These are phyloP conservation scores for Rhododendron vialii DNA, from an alignment of 148 eudicot species.

Conservation along the genomic window DNA sequence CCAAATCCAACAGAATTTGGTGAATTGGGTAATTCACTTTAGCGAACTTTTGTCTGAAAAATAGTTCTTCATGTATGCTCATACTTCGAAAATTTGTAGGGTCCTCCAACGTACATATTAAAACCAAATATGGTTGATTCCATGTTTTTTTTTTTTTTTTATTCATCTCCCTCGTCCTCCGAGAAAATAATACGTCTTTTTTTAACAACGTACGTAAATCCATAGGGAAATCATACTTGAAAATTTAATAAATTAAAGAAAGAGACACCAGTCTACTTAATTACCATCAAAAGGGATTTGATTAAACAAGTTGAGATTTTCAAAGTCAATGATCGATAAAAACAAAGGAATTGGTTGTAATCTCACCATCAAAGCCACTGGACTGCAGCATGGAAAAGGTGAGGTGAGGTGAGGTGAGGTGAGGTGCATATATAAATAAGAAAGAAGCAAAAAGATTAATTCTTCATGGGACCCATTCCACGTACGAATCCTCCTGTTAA, in stretches of 20 bases:
- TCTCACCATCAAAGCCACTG: constrained; percentile 6
- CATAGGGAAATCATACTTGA: neutral
- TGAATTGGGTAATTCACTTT: neutral
- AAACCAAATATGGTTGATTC: neutral
- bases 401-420: neutral
- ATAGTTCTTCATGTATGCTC: neutral
- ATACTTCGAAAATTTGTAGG: neutral
- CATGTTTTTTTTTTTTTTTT: neutral
- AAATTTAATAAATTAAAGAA: neutral
- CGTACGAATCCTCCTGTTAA: neutral
- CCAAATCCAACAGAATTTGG: neutral
- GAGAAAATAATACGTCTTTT: neutral
- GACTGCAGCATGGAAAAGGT: neutral
- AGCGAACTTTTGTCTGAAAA: neutral
- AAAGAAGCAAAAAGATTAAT: neutral
- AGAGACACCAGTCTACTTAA: neutral
- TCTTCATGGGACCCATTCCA: neutral
- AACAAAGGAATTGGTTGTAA: constrained; percentile 13
- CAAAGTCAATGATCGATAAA: neutral
- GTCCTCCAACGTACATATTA: neutral
- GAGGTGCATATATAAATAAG: neutral
- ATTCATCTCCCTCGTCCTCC: neutral
- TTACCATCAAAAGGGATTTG: neutral
- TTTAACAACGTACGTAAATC: neutral
- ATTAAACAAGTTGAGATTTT: neutral